Conservation (phyloP, 306 rosid genomes). For the Phaseolus lunatus region DNA sequence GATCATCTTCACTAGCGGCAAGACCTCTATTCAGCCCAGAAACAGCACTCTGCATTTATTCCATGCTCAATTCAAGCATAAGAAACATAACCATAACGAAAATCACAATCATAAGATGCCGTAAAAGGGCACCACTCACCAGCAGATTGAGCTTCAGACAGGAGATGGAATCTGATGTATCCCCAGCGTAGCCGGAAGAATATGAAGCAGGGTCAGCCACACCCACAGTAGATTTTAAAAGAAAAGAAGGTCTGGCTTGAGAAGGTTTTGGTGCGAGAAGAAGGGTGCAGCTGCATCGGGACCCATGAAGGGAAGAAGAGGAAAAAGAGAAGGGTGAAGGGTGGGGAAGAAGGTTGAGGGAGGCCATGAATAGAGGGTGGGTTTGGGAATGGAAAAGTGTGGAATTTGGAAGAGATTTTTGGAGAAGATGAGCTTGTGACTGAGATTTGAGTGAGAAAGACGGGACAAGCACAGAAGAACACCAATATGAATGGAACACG, state of each 20-base stretch:
- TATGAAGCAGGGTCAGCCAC: conserved; percentile 48
- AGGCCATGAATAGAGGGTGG: conserved; percentile 47
- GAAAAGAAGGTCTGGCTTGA: conserved; percentile 42
- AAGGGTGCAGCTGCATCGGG: conserved; percentile 25
- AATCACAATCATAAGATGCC: background rate
- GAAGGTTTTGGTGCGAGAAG: conserved; percentile 24
- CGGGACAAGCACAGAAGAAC: background rate
- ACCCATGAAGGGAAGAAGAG: conserved; percentile 19
- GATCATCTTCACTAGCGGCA: conserved; percentile 85
- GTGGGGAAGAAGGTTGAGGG: conserved; percentile 52
- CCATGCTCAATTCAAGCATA: background rate
- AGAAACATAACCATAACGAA: background rate
- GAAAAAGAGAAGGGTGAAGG: conserved; percentile 31
- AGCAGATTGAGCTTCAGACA: conserved; percentile 75
- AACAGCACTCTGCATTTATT: conserved; percentile 72
- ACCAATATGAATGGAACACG: too few species aligned
- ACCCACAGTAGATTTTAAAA: conserved; percentile 52
- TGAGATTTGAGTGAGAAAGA: background rate
- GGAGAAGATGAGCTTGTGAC: background rate
- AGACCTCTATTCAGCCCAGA: conserved; percentile 96
- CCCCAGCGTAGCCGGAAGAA: background rate
- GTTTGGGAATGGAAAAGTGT: background rate
- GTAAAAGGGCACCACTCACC: conserved; percentile 64
- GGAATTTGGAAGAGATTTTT: conserved; percentile 17
- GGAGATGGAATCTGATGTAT: conserved; percentile 50